Evolutionary conservation across 371 early-diverging fungal species (phyloP).

Genomic region (Capillidium heterosporum): DNA sequence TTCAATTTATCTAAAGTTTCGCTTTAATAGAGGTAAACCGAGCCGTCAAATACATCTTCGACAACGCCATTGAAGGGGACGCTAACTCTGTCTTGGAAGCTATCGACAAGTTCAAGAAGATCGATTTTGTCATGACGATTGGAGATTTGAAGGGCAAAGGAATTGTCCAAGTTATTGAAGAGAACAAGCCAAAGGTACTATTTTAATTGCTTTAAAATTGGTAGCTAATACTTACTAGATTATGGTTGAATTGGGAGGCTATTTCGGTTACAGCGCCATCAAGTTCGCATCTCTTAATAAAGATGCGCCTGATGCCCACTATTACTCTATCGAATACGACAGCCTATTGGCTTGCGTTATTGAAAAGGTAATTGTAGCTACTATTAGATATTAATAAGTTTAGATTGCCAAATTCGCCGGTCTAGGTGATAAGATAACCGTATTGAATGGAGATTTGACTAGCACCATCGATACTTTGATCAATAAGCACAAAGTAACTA

Average conservation of each 20-base stretch:
- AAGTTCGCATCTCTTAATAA: slow-evolving; percentile 7
- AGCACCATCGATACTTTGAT: background rate
- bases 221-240: background rate
- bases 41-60: background rate
- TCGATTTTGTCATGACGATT: slow-evolving; percentile 9
- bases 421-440: slow-evolving; percentile 4
- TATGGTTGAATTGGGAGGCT: slow-evolving; percentile 8
- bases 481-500: background rate
- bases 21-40: background rate
- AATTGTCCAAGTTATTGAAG: slow-evolving; percentile 5
- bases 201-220: background rate
- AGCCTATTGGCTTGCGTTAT: slow-evolving; percentile 6
- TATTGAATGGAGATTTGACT: slow-evolving; percentile 7
- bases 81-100: background rate
- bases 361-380: background rate
- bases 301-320: slow-evolving; percentile 7
- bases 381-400: background rate
- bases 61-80: background rate
- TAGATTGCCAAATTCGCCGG: slow-evolving; percentile 10
- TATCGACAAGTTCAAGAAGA: background rate
- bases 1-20: background rate
- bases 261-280: slow-evolving; percentile 11
- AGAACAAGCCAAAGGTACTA: slow-evolving; percentile 8
- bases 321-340: slow-evolving; percentile 10
- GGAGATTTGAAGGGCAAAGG: slow-evolving; percentile 12